A percentile compares a stretch with the other conserved stretches of the same genome.
phyloP scores from a whole-genome alignment of 306 rosid genomes.

The Myrica gale region DNA sequence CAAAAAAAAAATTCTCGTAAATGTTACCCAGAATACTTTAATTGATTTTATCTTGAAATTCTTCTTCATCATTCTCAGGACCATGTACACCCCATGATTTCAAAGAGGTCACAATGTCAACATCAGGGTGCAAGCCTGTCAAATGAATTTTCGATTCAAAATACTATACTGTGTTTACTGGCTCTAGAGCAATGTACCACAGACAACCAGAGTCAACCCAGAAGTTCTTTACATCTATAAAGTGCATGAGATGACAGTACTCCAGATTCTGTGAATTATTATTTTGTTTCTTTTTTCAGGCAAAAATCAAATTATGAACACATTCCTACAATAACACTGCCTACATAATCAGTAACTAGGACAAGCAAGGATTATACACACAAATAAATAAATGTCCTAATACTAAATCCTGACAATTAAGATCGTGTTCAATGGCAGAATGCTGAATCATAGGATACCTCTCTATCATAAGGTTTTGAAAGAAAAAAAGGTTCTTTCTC shows the following conservation, averaged over 20 bases:
- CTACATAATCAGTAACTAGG: neutral
- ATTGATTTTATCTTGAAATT: neutral
- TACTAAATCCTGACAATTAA: slow-evolving; percentile 14
- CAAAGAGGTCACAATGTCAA: neutral
- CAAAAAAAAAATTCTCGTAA: no score
- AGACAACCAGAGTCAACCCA: neutral
- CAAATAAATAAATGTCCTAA: slow-evolving; percentile 2
- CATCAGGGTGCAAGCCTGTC: neutral
- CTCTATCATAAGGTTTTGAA: slow-evolving; percentile 46
- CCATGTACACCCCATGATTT: neutral
- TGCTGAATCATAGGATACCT: slow-evolving; percentile 48
- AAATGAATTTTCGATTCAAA: neutral
- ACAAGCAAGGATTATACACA: neutral
- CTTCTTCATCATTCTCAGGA: neutral
- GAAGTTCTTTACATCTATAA: neutral
- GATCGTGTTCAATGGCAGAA: neutral
- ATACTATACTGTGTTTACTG: neutral
- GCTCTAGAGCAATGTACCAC: neutral
- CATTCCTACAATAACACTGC: neutral
- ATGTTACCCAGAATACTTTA: neutral
- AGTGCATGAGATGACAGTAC: neutral
- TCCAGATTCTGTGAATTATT: neutral
- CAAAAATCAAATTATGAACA: neutral
- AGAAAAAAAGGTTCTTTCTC: slow-evolving; percentile 92
- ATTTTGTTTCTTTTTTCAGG: neutral